Percentiles rank a stretch among this genome's conserved stretches.
These are phyloP conservation scores for Pseudozyma sp. DNA, from an alignment of 1,284 basidiomycete genomes.

Conservation along the genomic window DNA sequence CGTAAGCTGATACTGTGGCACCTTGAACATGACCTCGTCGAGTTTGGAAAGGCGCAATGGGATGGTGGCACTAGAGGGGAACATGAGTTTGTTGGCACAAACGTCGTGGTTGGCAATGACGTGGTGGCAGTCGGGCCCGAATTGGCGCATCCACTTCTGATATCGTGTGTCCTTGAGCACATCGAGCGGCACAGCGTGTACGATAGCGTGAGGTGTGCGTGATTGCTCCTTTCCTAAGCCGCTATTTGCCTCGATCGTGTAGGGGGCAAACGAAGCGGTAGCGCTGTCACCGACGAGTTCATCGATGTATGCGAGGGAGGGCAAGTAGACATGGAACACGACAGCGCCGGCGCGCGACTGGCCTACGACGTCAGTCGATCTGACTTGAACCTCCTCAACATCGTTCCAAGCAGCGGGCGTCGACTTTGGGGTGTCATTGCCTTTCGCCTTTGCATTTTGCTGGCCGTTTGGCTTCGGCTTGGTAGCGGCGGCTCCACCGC, in stretches of 20 bases:
- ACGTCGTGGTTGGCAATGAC: constrained; percentile 74
- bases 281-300: constrained; percentile 71
- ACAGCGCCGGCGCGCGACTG: constrained; percentile 76
- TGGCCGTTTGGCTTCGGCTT: constrained; percentile 69
- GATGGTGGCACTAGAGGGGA: constrained; percentile 79
- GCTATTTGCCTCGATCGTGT: constrained; percentile 41
- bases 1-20: constrained; percentile 74
- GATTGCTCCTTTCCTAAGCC: constrained; percentile 69
- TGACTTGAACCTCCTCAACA: constrained; percentile 42
- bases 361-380: constrained; percentile 71
- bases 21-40: constrained; percentile 79
- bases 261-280: constrained; percentile 72
- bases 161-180: constrained; percentile 77
- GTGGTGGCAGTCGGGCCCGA: constrained; percentile 74
- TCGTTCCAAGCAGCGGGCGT: constrained; percentile 70
- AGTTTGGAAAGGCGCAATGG: constrained; percentile 80
- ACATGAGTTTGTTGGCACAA: constrained; percentile 78
- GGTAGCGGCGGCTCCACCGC: constrained; percentile 46
- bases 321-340: constrained; percentile 73
- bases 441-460: constrained; percentile 9
- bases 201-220: constrained; percentile 71
- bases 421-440: constrained; percentile 59
- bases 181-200: constrained; percentile 53
- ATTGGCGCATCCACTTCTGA: constrained; percentile 78
- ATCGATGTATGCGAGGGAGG: constrained; percentile 77